Evolutionary conservation across 2,329 filamentous ascomycete species (phyloP), one percentile per base, ranked within the genome.

Genomic region (Thelonectria blattea): DNA sequence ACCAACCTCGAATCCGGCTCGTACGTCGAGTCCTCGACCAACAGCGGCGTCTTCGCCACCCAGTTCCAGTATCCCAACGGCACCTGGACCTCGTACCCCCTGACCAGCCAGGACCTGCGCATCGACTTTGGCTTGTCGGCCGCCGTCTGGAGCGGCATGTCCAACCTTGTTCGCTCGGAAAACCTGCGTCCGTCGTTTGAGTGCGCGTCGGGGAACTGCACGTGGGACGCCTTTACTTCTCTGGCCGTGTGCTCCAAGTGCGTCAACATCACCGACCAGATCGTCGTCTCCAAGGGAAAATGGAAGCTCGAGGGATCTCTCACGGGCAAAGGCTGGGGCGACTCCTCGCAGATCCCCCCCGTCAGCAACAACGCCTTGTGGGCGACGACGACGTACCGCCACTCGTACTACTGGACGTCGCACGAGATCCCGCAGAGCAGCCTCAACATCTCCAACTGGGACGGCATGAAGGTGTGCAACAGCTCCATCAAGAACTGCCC

Each of bases 131-230:
- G 58, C 2, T 60, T 65, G 59, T 39, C 46, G 7, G 53, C 63
- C 0, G 37, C 56, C 1, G 34, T 65, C 0, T 66, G 42, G 58
- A 64, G 34, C 9, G 61, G 63, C 0, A 43, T 64, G 0, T 65
- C 58, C 0, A 34, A 46, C 20, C 41, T 60, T 1, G 42, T 24
- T 7, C 27, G 12, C 1, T 5, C 10, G 0, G 24, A 57, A 1
- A 64, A 48, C 10, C 27, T 53, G 2, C 20, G 2, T 9, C 64
- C 64, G 2, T 27, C 45, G 0, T 64, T 64, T 32, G 10, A 12
- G 0, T 66, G 64, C 24, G 24, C 52, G 1, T 49, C 58, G 0
- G 61, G 61, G 0, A 65, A 66, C 12, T 66, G 63, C 18, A 48
- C 64, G 0, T 66, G 61, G 63, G 0, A 30, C 2, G n/a, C 8